phyloP scores from a whole-genome alignment of 208 protist genomes.

The Naegleria fowleri region DNA sequence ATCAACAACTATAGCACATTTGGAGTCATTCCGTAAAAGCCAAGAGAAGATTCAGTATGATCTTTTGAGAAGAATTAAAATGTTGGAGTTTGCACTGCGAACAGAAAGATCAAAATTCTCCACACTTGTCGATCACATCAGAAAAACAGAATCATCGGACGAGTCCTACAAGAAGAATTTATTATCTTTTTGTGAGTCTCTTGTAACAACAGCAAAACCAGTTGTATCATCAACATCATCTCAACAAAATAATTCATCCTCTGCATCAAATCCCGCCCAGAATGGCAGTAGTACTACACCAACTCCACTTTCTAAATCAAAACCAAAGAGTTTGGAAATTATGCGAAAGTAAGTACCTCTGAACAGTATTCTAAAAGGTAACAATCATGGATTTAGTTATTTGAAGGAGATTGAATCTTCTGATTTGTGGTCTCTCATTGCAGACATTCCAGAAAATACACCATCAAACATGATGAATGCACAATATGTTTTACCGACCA shows the following conservation, averaged over 20 bases:
- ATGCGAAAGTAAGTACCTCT: slow-evolving; percentile 6
- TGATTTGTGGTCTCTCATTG: background rate
- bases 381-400: background rate
- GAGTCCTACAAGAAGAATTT: background rate
- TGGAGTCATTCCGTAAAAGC: slow-evolving; percentile 28
- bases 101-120: slow-evolving; percentile 29
- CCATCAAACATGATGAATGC: background rate
- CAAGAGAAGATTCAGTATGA: slow-evolving; percentile 38
- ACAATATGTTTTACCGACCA: background rate
- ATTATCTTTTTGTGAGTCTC: background rate
- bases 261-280: background rate
- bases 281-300: background rate
- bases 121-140: background rate
- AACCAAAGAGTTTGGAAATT: slow-evolving; percentile 12
- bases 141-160: slow-evolving; percentile 1
- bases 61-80: slow-evolving; percentile 42
- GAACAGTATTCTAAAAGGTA: no score
- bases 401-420: slow-evolving; percentile 12
- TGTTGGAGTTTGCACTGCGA: slow-evolving; percentile 41
- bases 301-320: background rate
- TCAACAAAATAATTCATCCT: background rate
- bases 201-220: background rate
- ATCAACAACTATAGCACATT: background rate
- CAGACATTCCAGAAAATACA: background rate
- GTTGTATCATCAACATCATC: background rate